Evolutionary conservation across 169 alveolate species (phyloP).

Genomic region (Eimeria nieschulzi): DNA sequence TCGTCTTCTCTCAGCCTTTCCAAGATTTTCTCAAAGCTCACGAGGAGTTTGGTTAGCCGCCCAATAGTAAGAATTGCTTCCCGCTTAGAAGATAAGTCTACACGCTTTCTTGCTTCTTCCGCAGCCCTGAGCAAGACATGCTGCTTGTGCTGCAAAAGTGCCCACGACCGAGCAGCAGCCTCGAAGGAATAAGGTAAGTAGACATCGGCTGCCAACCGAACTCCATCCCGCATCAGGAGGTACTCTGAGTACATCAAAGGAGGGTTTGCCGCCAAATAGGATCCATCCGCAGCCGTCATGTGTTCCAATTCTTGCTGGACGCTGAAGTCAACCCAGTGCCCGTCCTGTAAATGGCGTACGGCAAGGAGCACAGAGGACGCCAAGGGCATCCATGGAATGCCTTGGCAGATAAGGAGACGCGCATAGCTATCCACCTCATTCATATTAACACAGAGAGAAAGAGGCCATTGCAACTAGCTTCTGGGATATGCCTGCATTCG

Average conservation of each 20-base stretch:
- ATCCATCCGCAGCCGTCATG: background rate
- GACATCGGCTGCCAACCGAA: slow-evolving; percentile 80
- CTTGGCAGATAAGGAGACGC: too few species aligned
- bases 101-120: background rate
- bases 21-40: background rate
- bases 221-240: slow-evolving; percentile 80
- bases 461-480: too few species aligned
- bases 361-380: background rate
- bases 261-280: slow-evolving; percentile 49
- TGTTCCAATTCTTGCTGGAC: background rate
- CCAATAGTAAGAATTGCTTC: background rate
- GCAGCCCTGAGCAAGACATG: background rate
- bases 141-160: background rate
- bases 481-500: background rate
- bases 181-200: slow-evolving; percentile 76
- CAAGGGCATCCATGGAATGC: too few species aligned
- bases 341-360: background rate
- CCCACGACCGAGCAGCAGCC: slow-evolving; percentile 2
- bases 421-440: too few species aligned
- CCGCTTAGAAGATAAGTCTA: background rate
- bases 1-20: slow-evolving; percentile 25
- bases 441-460: too few species aligned
- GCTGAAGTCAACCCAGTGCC: slow-evolving; percentile 72
- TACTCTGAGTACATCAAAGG: slow-evolving; percentile 79
- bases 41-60: background rate